These are phyloP conservation scores for Dendrobium nobile DNA, from an alignment of 106 monocot genomes.

Conservation along the genomic window DNA sequence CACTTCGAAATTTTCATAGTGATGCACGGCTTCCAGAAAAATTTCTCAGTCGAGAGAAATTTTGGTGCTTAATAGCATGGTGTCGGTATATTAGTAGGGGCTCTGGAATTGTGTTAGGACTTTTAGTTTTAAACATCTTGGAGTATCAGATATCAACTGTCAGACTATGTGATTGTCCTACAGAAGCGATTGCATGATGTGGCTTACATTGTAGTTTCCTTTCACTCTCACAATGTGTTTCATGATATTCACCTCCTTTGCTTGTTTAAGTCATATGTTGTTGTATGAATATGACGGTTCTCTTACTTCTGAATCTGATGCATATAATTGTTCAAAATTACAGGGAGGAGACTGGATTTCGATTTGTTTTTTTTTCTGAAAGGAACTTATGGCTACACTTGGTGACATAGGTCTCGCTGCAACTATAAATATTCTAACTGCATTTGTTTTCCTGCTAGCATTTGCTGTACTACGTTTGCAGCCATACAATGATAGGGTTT, in stretches of 20 bases:
- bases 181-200: background rate
- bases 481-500: constrained; percentile 90
- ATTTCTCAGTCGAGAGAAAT: no score
- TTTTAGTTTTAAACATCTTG: background rate
- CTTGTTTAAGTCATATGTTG: background rate
- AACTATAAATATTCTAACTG: constrained; percentile 75
- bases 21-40: background rate
- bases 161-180: background rate
- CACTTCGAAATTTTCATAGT: no score
- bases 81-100: background rate
- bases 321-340: constrained; percentile 5
- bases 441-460: constrained; percentile 62
- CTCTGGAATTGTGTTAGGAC: background rate
- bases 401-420: constrained; percentile 73
- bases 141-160: background rate
- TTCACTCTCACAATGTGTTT: background rate
- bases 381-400: constrained; percentile 59
- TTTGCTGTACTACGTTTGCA: constrained; percentile 84
- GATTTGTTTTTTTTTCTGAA: background rate
- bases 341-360: constrained; percentile 4
- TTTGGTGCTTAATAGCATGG: background rate
- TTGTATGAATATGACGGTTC: background rate
- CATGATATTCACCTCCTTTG: background rate
- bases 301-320: background rate
- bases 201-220: background rate